These are phyloP conservation scores for Tagetes erecta DNA, from an alignment of 129 eudicot genomes.

Conservation along the genomic window DNA sequence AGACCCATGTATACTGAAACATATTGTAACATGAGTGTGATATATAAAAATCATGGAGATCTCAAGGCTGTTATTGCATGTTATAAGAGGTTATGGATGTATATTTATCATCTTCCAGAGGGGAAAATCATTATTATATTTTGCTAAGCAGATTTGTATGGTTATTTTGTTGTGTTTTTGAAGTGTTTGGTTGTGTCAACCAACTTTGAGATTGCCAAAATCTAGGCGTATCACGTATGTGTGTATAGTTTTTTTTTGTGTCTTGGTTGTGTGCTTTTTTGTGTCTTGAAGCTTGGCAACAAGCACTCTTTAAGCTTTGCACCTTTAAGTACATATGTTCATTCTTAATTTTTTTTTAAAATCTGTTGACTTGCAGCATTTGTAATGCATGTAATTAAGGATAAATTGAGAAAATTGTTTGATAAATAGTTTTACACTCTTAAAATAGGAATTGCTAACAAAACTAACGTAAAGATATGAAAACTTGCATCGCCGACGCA, in stretches of 20 bases:
- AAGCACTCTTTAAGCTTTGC: neutral
- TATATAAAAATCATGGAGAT: conserved; percentile 89
- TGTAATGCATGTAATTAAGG: neutral
- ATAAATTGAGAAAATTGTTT: neutral
- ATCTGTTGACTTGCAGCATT: neutral
- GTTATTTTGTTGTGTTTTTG: too few species aligned
- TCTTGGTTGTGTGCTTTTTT: neutral
- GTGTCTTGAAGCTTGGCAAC: neutral
- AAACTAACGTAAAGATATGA: too few species aligned
- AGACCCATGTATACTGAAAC: conserved; percentile 99
- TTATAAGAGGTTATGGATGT: conserved; percentile 72
- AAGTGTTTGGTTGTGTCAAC: too few species aligned
- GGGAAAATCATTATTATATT: conserved; percentile 2
- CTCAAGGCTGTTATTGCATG: conserved; percentile 93
- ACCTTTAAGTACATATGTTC: neutral
- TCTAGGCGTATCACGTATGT: neutral
- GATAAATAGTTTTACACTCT: neutral
- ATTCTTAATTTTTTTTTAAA: neutral
- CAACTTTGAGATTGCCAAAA: conserved; percentile 28
- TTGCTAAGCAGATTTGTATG: neutral
- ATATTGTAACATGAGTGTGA: conserved; percentile 98
- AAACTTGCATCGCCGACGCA: too few species aligned
- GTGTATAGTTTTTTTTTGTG: too few species aligned
- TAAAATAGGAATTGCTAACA: too few species aligned
- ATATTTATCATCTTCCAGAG: neutral